Base-by-base conservation (phyloP, 306 rosid species). In the Prosopis cineraria region DNA sequence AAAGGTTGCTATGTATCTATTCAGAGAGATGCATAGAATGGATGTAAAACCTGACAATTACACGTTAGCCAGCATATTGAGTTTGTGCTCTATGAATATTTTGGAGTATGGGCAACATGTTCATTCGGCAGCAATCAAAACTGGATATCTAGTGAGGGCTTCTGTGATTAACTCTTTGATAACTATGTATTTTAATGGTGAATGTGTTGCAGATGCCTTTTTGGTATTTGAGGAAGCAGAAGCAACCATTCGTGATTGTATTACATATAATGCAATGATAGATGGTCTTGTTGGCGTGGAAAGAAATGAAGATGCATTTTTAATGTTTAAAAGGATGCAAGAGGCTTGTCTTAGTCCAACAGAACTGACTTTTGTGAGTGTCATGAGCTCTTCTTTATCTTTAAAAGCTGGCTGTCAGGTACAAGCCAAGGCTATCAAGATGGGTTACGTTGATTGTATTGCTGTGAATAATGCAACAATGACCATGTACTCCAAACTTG, bases 241-340 rank as follows among this genome's bases (percentile, higher is more conserved):
- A 58, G 56, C 53, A 47, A 65, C 7, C 7, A 10, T 74, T 11
- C 74, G 47, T 55, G 95, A 93, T 88, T 83, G 79, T 78, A 87
- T 93, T 72, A 87, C 95, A 0, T 91, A 80, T 81, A 91, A 91
- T 81, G 94, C 89, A 14, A 88, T 89, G 93, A 88, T 89, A 22
- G 90, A 89, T 76, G 96, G 98, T 41, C 87, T 93, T 84, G 88
- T 58, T 25, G 73, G 78, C 5, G 16, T 80, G 68, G 88, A 84
- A 39, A 87, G 89, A 59, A 80, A 68, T 45, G 79, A 84, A 50
- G 89, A 93, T 59, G 96, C 90, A 2, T 87, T 89, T 82, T 12
- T 20, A 8, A 76, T 88, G 85, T 89, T 93, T 62, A 78, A 70
- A 72, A 85, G 76, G 81, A 93, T 93, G 96, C 88, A 68, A 70